phyloP scores from a whole-genome alignment of 345 rosid species.

The Anastatica hierochuntica region DNA sequence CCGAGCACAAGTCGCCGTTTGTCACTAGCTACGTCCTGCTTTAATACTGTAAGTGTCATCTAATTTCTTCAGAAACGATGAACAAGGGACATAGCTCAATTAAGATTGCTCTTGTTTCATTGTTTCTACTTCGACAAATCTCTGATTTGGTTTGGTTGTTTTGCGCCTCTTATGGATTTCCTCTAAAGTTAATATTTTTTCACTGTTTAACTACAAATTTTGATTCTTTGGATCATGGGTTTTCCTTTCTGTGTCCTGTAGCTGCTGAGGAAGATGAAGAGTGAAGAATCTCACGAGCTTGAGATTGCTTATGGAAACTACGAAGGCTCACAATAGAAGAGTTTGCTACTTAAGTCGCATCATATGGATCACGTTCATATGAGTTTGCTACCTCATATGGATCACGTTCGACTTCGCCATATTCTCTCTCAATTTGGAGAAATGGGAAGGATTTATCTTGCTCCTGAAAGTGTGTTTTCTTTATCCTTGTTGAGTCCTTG shows the following conservation, averaged over 20 bases:
- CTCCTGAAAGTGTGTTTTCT: conserved; percentile 57
- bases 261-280: conserved; percentile 15
- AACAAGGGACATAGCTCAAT: too few species aligned
- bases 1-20: too few species aligned
- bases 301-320: conserved; percentile 43
- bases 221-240: not conserved
- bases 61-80: too few species aligned
- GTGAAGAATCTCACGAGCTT: conserved; percentile 14
- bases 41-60: too few species aligned
- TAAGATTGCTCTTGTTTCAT: too few species aligned
- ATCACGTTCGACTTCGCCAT: conserved; percentile 71
- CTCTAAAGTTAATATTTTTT: too few species aligned
- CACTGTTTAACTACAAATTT: not conserved
- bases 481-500: not conserved
- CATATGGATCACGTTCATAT: too few species aligned
- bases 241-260: not conserved
- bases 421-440: conserved; percentile 70
- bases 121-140: too few species aligned
- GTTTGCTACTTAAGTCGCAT: conserved; percentile 84
- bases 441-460: conserved; percentile 73
- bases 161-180: too few species aligned
- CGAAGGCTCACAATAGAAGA: conserved; percentile 57
- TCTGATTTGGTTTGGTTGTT: too few species aligned
- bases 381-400: conserved; percentile 96
- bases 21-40: too few species aligned